These are phyloP conservation scores for Talaromyces sp. DNA, from an alignment of 2,329 filamentous ascomycete species.

Conservation along the genomic window DNA sequence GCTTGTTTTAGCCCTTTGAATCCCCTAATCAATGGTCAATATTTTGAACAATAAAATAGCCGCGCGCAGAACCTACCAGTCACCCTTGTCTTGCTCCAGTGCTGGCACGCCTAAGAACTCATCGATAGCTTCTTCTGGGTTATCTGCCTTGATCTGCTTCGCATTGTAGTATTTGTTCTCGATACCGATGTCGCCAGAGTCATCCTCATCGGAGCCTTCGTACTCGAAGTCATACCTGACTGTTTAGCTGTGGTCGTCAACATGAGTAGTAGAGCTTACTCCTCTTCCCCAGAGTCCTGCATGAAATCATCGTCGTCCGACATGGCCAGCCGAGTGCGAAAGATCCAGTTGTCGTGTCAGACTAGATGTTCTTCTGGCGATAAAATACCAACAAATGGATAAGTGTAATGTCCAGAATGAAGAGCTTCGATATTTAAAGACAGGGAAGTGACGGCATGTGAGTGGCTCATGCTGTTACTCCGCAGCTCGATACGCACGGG, in stretches of 20 bases:
- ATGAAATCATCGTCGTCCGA: slow-evolving; percentile 88
- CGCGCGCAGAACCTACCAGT: slow-evolving; percentile 60
- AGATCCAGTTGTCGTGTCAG: neutral
- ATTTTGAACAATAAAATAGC: neutral
- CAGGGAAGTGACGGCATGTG: neutral
- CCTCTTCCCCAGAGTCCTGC: slow-evolving; percentile 85
- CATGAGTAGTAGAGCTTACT: slow-evolving; percentile 51
- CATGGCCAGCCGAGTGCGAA: slow-evolving; percentile 48
- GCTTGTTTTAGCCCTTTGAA: slow-evolving; percentile 98
- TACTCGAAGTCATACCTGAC: slow-evolving; percentile 91
- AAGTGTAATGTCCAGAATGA: neutral
- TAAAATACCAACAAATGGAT: too few relatives aligned
- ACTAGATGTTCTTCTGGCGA: neutral
- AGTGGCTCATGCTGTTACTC: neutral
- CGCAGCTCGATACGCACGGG: slow-evolving; percentile 2
- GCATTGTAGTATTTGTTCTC: slow-evolving; percentile 99
- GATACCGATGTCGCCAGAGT: slow-evolving; percentile 85
- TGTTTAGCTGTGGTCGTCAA: slow-evolving; percentile 25
- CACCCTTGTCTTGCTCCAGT: slow-evolving; percentile 85
- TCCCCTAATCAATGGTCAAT: slow-evolving; percentile 50
- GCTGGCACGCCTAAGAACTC: slow-evolving; percentile 88
- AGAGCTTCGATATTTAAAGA: neutral
- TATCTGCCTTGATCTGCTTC: slow-evolving; percentile 87
- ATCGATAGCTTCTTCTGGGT: slow-evolving; percentile 81
- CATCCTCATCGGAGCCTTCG: slow-evolving; percentile 87